Conservation (phyloP, 192 early-diverging fungal species). For the Mycoemilia scoparia region DNA sequence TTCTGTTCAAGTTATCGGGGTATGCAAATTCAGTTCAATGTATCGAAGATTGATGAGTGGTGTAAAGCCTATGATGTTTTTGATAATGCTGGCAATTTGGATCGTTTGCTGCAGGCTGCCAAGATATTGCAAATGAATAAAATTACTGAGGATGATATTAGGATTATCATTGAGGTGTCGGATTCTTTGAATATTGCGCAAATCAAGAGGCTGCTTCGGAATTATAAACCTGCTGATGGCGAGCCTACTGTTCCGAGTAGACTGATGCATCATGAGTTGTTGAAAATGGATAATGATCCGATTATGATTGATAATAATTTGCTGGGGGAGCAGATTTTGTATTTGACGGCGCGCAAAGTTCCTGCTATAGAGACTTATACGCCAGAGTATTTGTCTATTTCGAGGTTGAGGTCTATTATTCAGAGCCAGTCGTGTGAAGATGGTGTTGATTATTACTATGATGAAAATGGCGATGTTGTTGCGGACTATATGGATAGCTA, state of each 20-base stretch:
- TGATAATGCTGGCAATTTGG: conserved; percentile 77
- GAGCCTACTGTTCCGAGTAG: conserved; percentile 78
- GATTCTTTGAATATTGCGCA: conserved; percentile 90
- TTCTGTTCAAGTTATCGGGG: conserved; percentile 99
- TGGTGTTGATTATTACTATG: too few species aligned
- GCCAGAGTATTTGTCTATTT: conserved; percentile 40
- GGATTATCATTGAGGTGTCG: conserved; percentile 97
- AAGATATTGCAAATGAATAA: conserved; percentile 81
- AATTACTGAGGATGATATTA: conserved; percentile 62
- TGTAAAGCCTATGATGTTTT: conserved; percentile 87
- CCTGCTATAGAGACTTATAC: conserved; percentile 54
- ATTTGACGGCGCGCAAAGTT: conserved; percentile 40
- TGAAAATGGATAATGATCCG: too few species aligned
- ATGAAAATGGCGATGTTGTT: too few species aligned
- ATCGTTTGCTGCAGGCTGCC: conserved; percentile 89
- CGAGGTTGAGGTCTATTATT: too few species aligned
- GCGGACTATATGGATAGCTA: too few species aligned
- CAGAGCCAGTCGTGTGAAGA: too few species aligned
- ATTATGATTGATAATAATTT: conserved; percentile 68
- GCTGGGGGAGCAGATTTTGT: conserved; percentile 38
- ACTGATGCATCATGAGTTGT: too few species aligned
- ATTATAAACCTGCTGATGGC: conserved; percentile 92
- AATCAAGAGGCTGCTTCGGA: conserved; percentile 90
- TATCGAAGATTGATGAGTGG: conserved; percentile 96
- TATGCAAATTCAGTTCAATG: conserved; percentile 99